Evolutionary conservation across 31 red algal genomes (phyloP).

Genomic region (Odonthalia washingtoniensis): DNA sequence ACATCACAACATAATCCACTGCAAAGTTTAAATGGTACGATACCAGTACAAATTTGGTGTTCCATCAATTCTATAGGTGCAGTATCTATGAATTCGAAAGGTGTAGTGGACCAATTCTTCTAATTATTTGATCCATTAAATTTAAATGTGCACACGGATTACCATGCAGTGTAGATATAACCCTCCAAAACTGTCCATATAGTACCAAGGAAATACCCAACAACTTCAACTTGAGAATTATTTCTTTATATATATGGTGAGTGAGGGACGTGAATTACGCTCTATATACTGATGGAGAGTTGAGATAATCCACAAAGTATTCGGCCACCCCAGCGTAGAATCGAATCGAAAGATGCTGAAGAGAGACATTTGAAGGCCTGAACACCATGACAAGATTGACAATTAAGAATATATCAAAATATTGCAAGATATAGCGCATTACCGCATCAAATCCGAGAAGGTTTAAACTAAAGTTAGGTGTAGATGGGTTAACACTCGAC

Average conservation of each 20-base stretch:
- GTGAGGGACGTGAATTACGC: neutral
- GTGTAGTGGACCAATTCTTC: too few species aligned
- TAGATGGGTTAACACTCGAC: neutral
- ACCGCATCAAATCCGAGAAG: neutral
- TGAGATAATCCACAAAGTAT: neutral
- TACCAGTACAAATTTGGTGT: too few species aligned
- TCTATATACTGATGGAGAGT: neutral
- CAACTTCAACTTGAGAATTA: neutral
- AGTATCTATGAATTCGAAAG: too few species aligned
- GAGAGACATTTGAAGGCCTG: neutral
- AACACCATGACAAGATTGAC: neutral
- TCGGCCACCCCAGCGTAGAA: neutral
- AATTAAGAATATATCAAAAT: neutral
- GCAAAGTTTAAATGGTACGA: too few species aligned
- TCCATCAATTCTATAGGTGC: too few species aligned
- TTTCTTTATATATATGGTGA: neutral
- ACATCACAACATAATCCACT: too few species aligned
- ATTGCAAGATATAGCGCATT: neutral
- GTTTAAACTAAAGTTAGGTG: slow-evolving; percentile 6
- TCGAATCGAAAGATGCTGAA: neutral
- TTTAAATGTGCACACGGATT: too few species aligned
- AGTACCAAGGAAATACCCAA: neutral
- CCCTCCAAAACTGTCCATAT: too few species aligned
- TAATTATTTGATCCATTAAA: too few species aligned
- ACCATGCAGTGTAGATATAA: too few species aligned